These are phyloP conservation scores for Penicillium parvum DNA, from an alignment of 495 filamentous ascomycete genomes.

Conservation along the genomic window DNA sequence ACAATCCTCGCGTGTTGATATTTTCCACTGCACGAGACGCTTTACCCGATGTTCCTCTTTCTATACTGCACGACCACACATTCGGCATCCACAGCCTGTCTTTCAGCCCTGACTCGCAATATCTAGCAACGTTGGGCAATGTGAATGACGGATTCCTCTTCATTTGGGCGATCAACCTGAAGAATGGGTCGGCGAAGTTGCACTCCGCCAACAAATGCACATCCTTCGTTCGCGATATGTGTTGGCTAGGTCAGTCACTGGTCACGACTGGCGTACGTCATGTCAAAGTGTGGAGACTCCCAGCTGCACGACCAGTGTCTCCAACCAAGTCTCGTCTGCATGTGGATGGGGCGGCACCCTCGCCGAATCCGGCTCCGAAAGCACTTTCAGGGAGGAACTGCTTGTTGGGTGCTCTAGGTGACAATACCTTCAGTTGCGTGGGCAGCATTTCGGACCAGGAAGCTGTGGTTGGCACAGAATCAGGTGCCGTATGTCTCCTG, in stretches of 20 bases:
- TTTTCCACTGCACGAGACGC: conserved; percentile 74
- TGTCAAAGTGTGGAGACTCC: conserved; percentile 88
- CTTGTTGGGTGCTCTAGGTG: conserved; percentile 55
- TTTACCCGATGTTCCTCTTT: conserved; percentile 75
- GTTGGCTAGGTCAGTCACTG: conserved; percentile 74
- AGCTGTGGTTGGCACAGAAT: conserved; percentile 46
- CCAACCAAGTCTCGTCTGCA: conserved; percentile 46
- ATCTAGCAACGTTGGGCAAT: conserved; percentile 81
- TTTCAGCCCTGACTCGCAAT: conserved; percentile 83
- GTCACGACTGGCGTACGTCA: conserved; percentile 82
- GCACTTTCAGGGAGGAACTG: conserved; percentile 60
- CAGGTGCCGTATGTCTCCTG: conserved; percentile 51
- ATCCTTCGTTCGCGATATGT: conserved; percentile 71
- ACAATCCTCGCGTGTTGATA: conserved; percentile 84
- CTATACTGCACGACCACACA: conserved; percentile 80
- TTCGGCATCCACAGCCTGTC: conserved; percentile 85
- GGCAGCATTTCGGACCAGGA: conserved; percentile 62
- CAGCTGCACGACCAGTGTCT: conserved; percentile 50
- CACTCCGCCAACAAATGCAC: conserved; percentile 95
- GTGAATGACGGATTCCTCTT: conserved; percentile 93
- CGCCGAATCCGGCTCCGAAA: conserved; percentile 45
- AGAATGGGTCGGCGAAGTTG: conserved; percentile 77
- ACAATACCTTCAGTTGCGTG: conserved; percentile 78
- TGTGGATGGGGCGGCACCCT: conserved; percentile 33
- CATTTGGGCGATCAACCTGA: conserved; percentile 79